These are phyloP conservation scores for Candida tropicalis DNA, from an alignment of 1,139 yeast species.

Conservation along the genomic window DNA sequence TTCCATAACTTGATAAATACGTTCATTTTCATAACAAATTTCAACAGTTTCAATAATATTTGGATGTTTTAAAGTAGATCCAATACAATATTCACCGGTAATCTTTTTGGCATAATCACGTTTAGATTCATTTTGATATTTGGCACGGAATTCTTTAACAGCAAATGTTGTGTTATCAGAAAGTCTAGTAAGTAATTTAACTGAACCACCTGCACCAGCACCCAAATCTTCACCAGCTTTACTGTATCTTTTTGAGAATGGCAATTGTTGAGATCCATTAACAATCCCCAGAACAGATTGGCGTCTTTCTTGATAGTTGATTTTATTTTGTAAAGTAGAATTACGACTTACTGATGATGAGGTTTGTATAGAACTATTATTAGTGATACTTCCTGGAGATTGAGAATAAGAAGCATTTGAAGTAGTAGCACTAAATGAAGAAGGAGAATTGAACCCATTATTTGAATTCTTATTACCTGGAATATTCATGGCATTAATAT, in stretches of 20 bases:
- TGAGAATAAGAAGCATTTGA: conserved; percentile 37
- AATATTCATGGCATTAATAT: conserved; percentile 15
- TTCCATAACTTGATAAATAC: conserved; percentile 91
- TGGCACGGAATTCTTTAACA: conserved; percentile 86
- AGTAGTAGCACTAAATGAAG: conserved; percentile 31
- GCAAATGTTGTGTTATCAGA: conserved; percentile 79
- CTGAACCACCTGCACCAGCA: conserved; percentile 97
- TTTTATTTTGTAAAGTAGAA: conserved; percentile 31
- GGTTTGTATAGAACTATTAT: background rate
- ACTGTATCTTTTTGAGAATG: conserved; percentile 76
- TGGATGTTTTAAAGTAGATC: conserved; percentile 86
- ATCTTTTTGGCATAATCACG: conserved; percentile 92
- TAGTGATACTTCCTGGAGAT: conserved; percentile 27
- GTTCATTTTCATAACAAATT: conserved; percentile 85
- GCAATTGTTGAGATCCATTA: conserved; percentile 36
- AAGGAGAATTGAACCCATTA: conserved; percentile 6
- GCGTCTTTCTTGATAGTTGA: conserved; percentile 39
- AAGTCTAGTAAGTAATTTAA: conserved; percentile 69
- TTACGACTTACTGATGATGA: conserved; percentile 31
- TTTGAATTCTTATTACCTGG: conserved; percentile 18
- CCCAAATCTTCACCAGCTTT: conserved; percentile 87
- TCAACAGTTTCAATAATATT: conserved; percentile 91
- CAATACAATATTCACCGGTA: conserved; percentile 94
- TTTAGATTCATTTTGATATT: conserved; percentile 73
- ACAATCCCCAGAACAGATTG: conserved; percentile 40